These are phyloP conservation scores for Thymus quinquecostatus DNA, from an alignment of 257 asterid genomes.

Conservation along the genomic window DNA sequence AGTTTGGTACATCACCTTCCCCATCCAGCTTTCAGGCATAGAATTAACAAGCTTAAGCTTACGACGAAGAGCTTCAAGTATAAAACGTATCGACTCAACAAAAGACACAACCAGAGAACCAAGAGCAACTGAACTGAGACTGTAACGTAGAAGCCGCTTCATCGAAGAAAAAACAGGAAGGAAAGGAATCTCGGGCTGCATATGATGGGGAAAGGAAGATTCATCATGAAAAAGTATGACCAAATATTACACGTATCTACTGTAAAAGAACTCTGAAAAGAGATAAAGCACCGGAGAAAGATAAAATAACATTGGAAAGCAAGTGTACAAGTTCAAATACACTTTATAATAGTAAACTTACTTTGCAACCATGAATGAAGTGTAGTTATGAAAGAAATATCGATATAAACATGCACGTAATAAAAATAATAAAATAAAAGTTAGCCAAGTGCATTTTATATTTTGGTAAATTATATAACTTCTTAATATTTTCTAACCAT, in stretches of 20 bases:
- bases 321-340: not conserved
- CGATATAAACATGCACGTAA: too few relatives aligned
- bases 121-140: conserved; percentile 87
- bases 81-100: conserved; percentile 76
- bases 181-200: conserved; percentile 84
- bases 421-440: too few relatives aligned
- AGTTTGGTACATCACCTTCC: conserved; percentile 55
- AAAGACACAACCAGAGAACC: conserved; percentile 85
- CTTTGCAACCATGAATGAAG: not conserved
- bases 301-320: not conserved
- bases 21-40: conserved; percentile 66
- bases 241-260: not conserved
- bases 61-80: conserved; percentile 93
- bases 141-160: conserved; percentile 87
- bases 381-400: not conserved
- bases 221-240: not conserved
- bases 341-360: not conserved
- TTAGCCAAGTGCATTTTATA: too few relatives aligned
- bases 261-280: not conserved
- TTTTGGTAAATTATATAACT: too few relatives aligned
- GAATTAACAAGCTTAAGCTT: conserved; percentile 70
- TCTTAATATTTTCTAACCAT: too few relatives aligned
- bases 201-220: not conserved
- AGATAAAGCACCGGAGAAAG: not conserved
- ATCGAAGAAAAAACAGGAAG: conserved; percentile 94